Evolutionary conservation across 441 rosid species (phyloP).

Genomic region (Geranium incanum): DNA sequence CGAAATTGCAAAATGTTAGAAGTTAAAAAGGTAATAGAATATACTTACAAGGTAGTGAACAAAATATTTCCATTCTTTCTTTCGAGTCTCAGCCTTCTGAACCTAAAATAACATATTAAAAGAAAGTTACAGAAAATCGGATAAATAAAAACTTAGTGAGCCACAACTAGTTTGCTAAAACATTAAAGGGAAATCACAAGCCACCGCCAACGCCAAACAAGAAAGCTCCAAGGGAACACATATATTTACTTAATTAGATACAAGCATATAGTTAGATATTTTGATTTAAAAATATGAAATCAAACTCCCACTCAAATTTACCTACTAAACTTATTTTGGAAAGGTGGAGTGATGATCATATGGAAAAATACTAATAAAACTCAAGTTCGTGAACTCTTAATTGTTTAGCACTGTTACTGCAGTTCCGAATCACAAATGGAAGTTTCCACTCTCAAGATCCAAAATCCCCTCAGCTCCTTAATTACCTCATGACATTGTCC

Average conservation of each 20-base stretch:
- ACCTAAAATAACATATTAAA: constrained; percentile 39
- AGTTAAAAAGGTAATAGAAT: background rate
- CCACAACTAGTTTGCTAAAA: background rate
- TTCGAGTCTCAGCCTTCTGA: constrained; percentile 81
- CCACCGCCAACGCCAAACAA: background rate
- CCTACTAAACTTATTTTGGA: background rate
- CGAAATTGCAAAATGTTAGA: background rate
- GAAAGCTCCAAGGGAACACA: background rate
- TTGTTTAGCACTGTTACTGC: no score
- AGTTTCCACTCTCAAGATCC: no score
- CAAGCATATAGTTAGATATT: background rate
- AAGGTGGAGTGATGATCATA: no score
- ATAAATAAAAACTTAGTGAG: background rate
- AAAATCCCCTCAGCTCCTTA: no score
- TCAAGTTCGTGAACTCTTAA: no score
- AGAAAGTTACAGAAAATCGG: constrained; percentile 12
- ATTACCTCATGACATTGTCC: no score
- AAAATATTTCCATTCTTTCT: constrained; percentile 88
- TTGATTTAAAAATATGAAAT: background rate
- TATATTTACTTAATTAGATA: background rate
- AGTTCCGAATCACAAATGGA: no score
- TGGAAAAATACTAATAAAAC: no score
- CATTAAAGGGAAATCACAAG: background rate
- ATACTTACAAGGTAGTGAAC: constrained; percentile 91
- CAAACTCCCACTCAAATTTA: background rate